phyloP scores from a whole-genome alignment of 139 green algal species.

The Diplosphaera chodatii region DNA sequence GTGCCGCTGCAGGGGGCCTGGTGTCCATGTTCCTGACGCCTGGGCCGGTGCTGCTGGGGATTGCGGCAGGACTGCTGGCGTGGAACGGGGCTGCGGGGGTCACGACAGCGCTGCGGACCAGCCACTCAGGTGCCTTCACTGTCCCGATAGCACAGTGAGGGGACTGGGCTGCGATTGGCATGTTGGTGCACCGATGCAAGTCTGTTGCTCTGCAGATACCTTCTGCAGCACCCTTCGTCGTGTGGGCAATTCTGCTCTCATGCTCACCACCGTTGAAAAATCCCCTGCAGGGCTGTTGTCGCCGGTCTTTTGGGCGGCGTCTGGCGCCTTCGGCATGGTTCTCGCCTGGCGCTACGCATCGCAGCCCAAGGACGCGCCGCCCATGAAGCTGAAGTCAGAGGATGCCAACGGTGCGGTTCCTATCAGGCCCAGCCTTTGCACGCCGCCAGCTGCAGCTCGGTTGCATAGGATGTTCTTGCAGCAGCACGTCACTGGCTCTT shows the following conservation, averaged over 20 bases:
- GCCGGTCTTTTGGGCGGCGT: constrained; percentile 2
- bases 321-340: constrained; percentile 10
- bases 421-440: no score
- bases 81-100: neutral
- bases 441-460: no score
- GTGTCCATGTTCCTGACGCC: neutral
- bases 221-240: no score
- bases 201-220: no score
- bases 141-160: no score
- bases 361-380: no score
- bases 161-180: no score
- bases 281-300: neutral
- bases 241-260: no score
- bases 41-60: constrained; percentile 11
- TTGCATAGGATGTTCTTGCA: no score
- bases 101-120: neutral
- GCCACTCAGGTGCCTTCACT: constrained; percentile 2
- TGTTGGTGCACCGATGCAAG: no score
- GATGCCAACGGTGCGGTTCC: neutral
- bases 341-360: constrained; percentile 6
- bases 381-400: neutral
- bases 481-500: no score
- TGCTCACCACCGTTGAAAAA: no score
- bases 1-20: constrained; percentile 5
- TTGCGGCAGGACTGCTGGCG: constrained; percentile 10